Evolutionary conservation across 2,329 filamentous ascomycete genomes (phyloP), one percentile per base, ranked within the genome.

Genomic region (Chaetomium globosum): DNA sequence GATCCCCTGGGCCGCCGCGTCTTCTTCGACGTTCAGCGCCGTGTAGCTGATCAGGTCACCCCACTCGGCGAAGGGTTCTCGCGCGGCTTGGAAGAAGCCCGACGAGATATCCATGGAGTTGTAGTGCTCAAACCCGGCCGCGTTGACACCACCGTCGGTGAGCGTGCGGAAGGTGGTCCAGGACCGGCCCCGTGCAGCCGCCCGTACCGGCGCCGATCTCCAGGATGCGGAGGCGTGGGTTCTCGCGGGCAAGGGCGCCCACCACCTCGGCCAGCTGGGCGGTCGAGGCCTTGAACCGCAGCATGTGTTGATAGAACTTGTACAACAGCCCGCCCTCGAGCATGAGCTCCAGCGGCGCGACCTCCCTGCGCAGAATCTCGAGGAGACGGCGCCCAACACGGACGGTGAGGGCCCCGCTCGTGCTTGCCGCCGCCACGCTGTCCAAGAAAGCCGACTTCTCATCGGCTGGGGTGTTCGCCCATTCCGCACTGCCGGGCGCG

Each of bases 1-100:
- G 61, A 76, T 75, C 3, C 75, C 75, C 61, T 78, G 76, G 5
- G 7, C 31, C 16, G 66, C 55, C 4, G 73, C 72, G 43, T 74
- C 69, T 28, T 67, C 61, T n/a, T 71, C 69, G 30, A 77, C 73
- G 60, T 78, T 73, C 8, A 77, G 69, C 4, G 67, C 63, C 36
- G 66, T 61, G 64, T 69, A 77, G 13, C 19, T n/a, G 28, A 68
- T 64, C 58, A 77, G 70, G 10, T 63, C 55, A 7, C 73, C 74
- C 9, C 59, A 55, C 21, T 49, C 28, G 46, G 16, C 12, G 59
- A 23, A 28, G 59, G 43, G 65, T 58, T 58, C 77, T 75, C 61
- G 75, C 48, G 43, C 67, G 36, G 2, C 79, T 79, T 64, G 49
- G 21, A 64, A 43, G 30, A 65, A 51, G 16, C 31, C 56, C 26